These are phyloP conservation scores for Houttuynia cordata DNA, from an alignment of 164 flowering plant genomes.

Conservation along the genomic window DNA sequence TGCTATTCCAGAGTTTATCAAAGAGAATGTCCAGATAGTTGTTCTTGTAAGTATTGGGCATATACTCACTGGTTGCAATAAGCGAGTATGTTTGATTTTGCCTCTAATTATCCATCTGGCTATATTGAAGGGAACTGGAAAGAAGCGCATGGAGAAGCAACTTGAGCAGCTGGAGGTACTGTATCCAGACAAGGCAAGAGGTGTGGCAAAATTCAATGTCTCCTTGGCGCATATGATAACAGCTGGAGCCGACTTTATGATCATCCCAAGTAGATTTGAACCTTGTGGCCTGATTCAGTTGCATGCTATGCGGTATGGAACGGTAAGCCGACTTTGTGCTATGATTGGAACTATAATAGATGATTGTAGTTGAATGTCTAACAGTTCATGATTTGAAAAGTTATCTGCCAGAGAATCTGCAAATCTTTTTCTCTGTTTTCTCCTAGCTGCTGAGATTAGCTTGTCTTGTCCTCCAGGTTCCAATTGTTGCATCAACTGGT, in stretches of 20 bases:
- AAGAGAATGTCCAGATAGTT: slow-evolving; percentile 56
- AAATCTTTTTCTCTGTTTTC: neutral
- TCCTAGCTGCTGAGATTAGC: neutral
- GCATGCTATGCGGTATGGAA: slow-evolving; percentile 91
- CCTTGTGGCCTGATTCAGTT: slow-evolving; percentile 97
- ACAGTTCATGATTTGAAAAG: no score
- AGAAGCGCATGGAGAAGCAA: slow-evolving; percentile 70
- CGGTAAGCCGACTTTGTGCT: slow-evolving; percentile 25
- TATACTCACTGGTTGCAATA: neutral
- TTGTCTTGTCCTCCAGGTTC: slow-evolving; percentile 9
- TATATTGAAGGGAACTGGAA: slow-evolving; percentile 73
- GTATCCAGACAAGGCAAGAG: slow-evolving; percentile 68
- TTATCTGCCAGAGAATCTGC: neutral
- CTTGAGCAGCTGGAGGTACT: slow-evolving; percentile 47
- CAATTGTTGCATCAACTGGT: slow-evolving; percentile 83
- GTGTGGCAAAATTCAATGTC: slow-evolving; percentile 77
- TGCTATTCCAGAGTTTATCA: slow-evolving; percentile 54
- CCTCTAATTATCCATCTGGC: neutral
- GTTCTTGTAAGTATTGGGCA: slow-evolving; percentile 43
- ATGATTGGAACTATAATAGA: neutral
- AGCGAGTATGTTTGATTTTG: neutral
- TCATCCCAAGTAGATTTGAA: slow-evolving; percentile 87
- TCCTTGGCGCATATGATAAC: slow-evolving; percentile 81
- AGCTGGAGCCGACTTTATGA: slow-evolving; percentile 76
- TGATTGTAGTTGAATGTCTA: neutral